Evolutionary conservation across 768 basidiomycete species (phyloP), one percentile per base, ranked within the genome.

Genomic region (Mycena amicta): DNA sequence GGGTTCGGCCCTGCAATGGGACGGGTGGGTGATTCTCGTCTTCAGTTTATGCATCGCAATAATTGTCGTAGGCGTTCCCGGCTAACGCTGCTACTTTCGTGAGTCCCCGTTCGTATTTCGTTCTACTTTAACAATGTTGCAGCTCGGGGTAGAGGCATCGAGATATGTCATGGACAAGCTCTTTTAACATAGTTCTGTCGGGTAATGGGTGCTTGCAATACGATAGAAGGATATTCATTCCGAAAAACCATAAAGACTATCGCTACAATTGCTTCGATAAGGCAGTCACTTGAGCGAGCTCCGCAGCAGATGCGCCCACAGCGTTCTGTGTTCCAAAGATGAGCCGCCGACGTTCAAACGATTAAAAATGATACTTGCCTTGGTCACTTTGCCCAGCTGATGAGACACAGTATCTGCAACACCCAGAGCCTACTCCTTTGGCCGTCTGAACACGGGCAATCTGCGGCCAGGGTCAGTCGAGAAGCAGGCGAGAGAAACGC

Each of bases 1-100:
- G 97, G 97, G 11, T 93, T 99, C 70, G 95, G 93, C 46, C 97
- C 96, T 16, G 97, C 97, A 18, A 98, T 98, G 96, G 87, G 88
- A 59, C 77, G 93, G 68, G 92, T 92, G 71, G 54, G 89, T 75
- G 23, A 20, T 22, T 15, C 18, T 31, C 39, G n/a, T 61, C 2
- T 28, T 53, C 30, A 39, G 52, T 46, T 29, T 41, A 28, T 31
- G 20, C 47, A 53, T 39, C 41, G n/a, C 11, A 25, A 27, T 45
- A 20, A 50, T n/a, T 49, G 16, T 47, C 60, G 4, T 62, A 95
- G 85, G 95, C 95, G 40, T 96, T 97, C 86, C 95, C 95, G 13
- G 95, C 95, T 26, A 98, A 98, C 72, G 95, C 95, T 60, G 95
- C 95, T 41, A 89, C 90, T 52, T 93, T 94, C 75, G 90, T 94